A percentile compares a stretch with the other conserved stretches of the same genome.
Conservation (phyloP, 2,329 filamentous ascomycete species). For the Epichloe brachyelytri region DNA sequence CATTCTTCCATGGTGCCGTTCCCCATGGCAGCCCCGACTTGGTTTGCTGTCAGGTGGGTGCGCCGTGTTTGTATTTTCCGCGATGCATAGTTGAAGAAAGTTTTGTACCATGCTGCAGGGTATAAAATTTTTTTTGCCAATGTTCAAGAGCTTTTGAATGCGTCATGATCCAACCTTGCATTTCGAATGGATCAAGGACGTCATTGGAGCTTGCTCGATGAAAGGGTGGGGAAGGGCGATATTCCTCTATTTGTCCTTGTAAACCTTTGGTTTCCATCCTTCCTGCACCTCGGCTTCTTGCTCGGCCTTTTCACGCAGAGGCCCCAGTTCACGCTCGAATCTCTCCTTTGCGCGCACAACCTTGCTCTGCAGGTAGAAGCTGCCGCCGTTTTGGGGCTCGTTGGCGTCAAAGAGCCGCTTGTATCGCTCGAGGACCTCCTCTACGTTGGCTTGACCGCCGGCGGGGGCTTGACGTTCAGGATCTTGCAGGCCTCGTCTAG, state of each 20-base stretch:
- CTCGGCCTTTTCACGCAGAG: slow-evolving; percentile 55
- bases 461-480: slow-evolving; percentile 82
- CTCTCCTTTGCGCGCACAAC: slow-evolving; percentile 81
- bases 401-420: slow-evolving; percentile 92
- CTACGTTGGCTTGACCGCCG: slow-evolving; percentile 62
- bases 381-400: slow-evolving; percentile 88
- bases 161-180: no score
- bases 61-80: neutral
- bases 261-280: slow-evolving; percentile 91
- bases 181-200: neutral
- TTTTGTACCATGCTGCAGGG: no score
- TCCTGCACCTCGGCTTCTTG: slow-evolving; percentile 68
- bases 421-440: slow-evolving; percentile 73
- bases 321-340: slow-evolving; percentile 74
- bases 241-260: slow-evolving; percentile 58
- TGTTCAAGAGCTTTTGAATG: no score
- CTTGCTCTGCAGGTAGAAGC: slow-evolving; percentile 98
- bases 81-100: neutral
- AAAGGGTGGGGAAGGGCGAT: no score
- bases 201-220: neutral
- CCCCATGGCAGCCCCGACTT: neutral
- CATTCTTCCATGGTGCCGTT: neutral
- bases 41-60: neutral
- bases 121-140: no score
- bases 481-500: slow-evolving; percentile 97